Conservation (phyloP, 2,329 filamentous ascomycete genomes). For the Phaeomoniella chlamydospora region DNA sequence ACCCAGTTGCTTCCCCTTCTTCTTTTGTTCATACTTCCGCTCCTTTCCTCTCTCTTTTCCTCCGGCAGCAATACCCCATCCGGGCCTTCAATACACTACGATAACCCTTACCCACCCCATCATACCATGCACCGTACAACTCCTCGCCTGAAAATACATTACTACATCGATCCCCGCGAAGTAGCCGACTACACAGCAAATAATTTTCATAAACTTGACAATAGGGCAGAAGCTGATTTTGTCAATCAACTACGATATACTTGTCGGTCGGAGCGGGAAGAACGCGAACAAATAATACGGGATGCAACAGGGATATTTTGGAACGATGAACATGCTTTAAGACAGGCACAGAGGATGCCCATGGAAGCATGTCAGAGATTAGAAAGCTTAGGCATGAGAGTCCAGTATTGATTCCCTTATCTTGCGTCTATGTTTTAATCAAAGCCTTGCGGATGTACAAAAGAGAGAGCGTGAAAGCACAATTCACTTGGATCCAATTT, state of each 20-base stretch:
- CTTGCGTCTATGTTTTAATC: conserved; percentile 3
- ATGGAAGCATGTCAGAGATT: conserved; percentile 45
- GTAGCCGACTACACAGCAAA: conserved; percentile 53
- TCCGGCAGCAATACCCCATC: conserved; percentile 34
- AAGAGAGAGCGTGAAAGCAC: no score
- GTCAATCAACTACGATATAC: conserved; percentile 51
- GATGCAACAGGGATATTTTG: conserved; percentile 81
- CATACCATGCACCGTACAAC: conserved; percentile 63
- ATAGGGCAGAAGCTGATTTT: conserved; percentile 59
- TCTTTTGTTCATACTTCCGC: conserved; percentile 72
- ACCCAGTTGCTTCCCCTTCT: conserved; percentile 76
- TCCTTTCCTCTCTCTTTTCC: conserved; percentile 66
- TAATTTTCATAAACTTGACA: conserved; percentile 63
- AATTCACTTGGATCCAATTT: no score
- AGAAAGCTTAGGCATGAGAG: conserved; percentile 29
- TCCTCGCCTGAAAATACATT: conserved; percentile 57
- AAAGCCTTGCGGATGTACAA: no score
- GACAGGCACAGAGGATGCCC: conserved; percentile 48
- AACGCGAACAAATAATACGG: conserved; percentile 53
- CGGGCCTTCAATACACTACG: conserved; percentile 63
- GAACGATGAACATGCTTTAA: conserved; percentile 65
- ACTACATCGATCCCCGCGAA: conserved; percentile 72
- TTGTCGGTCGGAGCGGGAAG: conserved; percentile 60
- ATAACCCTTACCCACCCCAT: conserved; percentile 49
- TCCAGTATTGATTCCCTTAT: conserved; percentile 14